phyloP scores from a whole-genome alignment of 1,139 yeast genomes.

The Blastobotrys proliferans region DNA sequence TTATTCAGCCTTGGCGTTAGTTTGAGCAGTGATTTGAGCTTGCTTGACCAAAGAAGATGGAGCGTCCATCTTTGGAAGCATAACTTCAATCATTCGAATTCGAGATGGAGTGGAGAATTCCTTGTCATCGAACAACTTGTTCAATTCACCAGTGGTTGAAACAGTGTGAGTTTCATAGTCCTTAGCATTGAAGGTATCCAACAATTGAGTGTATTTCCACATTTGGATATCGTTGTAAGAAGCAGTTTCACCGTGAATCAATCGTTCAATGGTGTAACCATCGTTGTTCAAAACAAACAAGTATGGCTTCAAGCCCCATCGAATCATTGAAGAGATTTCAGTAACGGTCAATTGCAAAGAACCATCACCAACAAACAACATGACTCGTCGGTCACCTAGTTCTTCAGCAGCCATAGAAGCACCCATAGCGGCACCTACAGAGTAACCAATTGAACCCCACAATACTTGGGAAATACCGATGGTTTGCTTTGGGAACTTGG shows the following conservation, averaged over 20 bases:
- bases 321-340: slow-evolving; percentile 78
- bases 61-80: slow-evolving; percentile 80
- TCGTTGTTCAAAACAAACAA: slow-evolving; percentile 78
- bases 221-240: slow-evolving; percentile 75
- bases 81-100: slow-evolving; percentile 74
- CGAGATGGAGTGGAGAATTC: slow-evolving; percentile 57
- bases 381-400: slow-evolving; percentile 67
- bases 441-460: slow-evolving; percentile 89
- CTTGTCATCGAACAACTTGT: slow-evolving; percentile 49
- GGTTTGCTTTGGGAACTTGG: slow-evolving; percentile 69
- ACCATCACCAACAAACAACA: slow-evolving; percentile 86
- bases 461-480: slow-evolving; percentile 82
- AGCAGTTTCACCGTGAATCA: slow-evolving; percentile 78
- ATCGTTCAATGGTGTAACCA: slow-evolving; percentile 86
- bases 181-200: slow-evolving; percentile 70
- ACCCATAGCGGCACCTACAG: slow-evolving; percentile 82
- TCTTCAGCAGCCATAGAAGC: slow-evolving; percentile 84
- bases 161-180: slow-evolving; percentile 45
- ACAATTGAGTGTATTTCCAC: slow-evolving; percentile 69
- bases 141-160: slow-evolving; percentile 62
- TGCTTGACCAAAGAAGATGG: slow-evolving; percentile 68
- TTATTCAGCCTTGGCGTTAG: slow-evolving; percentile 37
- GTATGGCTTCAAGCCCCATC: slow-evolving; percentile 77
- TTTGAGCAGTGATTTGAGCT: slow-evolving; percentile 71
- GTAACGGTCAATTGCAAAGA: slow-evolving; percentile 85